phyloP scores from a whole-genome alignment of 2,329 filamentous ascomycete species.

The Drechslerella coelobrocha region DNA sequence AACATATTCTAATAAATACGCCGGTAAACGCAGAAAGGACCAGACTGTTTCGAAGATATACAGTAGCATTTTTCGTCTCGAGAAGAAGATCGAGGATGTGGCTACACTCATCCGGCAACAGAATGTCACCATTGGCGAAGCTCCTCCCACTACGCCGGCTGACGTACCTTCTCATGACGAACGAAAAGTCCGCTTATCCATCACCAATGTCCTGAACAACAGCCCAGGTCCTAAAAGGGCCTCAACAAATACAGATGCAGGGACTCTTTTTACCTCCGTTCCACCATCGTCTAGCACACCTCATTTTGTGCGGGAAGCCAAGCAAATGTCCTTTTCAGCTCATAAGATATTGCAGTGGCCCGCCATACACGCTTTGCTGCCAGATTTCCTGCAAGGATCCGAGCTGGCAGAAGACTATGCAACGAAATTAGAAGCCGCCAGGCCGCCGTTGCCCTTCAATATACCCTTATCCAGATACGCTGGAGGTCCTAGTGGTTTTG shows the following conservation, averaged over 20 bases:
- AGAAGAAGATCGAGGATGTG: slow-evolving; percentile 63
- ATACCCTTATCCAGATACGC: slow-evolving; percentile 57
- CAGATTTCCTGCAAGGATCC: slow-evolving; percentile 58
- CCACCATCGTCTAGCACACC: not conserved
- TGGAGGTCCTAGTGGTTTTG: slow-evolving; percentile 1
- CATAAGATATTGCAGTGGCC: slow-evolving; percentile 64
- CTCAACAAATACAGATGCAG: not conserved
- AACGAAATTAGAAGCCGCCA: slow-evolving; percentile 62
- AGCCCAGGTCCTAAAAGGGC: slow-evolving; percentile 62
- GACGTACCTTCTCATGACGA: slow-evolving; percentile 54
- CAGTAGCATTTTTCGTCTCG: slow-evolving; percentile 64
- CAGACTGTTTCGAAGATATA: slow-evolving; percentile 65
- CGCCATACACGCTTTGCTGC: slow-evolving; percentile 60
- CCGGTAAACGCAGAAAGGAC: slow-evolving; percentile 60
- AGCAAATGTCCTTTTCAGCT: slow-evolving; percentile 56
- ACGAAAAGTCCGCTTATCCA: slow-evolving; percentile 35
- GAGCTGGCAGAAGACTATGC: slow-evolving; percentile 62
- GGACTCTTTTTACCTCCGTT: slow-evolving; percentile 16
- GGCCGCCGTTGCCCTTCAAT: slow-evolving; percentile 60
- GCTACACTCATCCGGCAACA: slow-evolving; percentile 58
- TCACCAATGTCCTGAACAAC: slow-evolving; percentile 56
- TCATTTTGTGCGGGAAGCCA: slow-evolving; percentile 29
- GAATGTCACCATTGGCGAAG: slow-evolving; percentile 47
- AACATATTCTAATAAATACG: not conserved
- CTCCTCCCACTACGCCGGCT: slow-evolving; percentile 32